A percentile compares a stretch with the other conserved stretches of the same genome.
Evolutionary conservation across 352 stramenopile genomes (phyloP).

Genomic region (Ophiocytium majus): DNA sequence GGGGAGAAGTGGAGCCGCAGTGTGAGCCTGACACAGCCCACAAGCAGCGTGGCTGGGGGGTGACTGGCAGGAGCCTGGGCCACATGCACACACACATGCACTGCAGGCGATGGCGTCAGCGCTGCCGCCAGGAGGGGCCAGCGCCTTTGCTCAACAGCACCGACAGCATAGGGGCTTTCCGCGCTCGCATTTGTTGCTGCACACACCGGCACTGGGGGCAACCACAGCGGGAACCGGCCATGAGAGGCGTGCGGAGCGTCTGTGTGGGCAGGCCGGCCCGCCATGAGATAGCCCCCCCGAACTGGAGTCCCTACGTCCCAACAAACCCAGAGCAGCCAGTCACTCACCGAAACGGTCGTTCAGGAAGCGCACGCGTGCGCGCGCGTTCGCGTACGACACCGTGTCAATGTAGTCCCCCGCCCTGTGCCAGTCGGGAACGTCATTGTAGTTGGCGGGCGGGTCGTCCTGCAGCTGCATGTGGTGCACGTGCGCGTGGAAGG

Average conservation of each 20-base stretch:
- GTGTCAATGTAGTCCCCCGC: conserved; percentile 48
- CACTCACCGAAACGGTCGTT: not conserved
- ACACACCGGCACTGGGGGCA: no score
- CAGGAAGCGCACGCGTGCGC: not conserved
- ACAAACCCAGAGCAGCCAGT: not conserved
- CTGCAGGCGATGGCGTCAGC: not conserved
- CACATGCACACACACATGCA: not conserved
- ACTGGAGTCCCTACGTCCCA: not conserved
- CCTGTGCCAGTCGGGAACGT: conserved; percentile 38
- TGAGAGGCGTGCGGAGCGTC: not conserved
- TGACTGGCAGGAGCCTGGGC: not conserved
- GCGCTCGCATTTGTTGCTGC: no score
- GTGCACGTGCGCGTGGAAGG: conserved; percentile 53
- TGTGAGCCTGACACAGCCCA: not conserved
- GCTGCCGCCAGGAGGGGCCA: not conserved
- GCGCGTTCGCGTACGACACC: conserved; percentile 28
- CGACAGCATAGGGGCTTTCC: not conserved
- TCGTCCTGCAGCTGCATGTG: conserved; percentile 47
- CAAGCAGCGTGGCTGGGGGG: not conserved
- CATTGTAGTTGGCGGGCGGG: not conserved
- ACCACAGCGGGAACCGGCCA: not conserved
- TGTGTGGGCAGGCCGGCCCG: not conserved
- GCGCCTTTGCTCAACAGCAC: not conserved
- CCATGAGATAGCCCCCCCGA: not conserved
- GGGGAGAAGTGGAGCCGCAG: not conserved